Evolutionary conservation across 495 filamentous ascomycete species (phyloP).

Genomic region (Podospora tetraspora): DNA sequence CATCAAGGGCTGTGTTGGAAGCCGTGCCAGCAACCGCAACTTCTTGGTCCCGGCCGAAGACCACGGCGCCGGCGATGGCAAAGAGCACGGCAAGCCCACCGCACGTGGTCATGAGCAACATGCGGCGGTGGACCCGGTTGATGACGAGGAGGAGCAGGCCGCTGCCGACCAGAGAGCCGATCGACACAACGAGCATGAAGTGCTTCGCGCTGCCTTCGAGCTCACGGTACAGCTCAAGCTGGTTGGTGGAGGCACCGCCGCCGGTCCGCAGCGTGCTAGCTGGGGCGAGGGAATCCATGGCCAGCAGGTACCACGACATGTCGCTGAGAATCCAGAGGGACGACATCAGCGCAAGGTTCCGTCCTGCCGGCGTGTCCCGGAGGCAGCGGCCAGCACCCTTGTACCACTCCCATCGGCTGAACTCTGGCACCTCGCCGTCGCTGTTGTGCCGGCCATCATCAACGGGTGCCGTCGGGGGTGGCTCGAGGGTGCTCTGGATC

Average conservation of each 20-base stretch:
- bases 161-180: slow-evolving; percentile 31
- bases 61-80: slow-evolving; percentile 23
- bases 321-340: slow-evolving; percentile 55
- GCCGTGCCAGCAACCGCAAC: not conserved
- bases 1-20: slow-evolving; percentile 7
- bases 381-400: slow-evolving; percentile 29
- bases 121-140: slow-evolving; percentile 28
- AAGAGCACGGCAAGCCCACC: slow-evolving; percentile 27
- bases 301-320: slow-evolving; percentile 58
- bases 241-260: not conserved
- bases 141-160: slow-evolving; percentile 25
- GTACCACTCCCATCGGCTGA: slow-evolving; percentile 54
- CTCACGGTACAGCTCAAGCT: slow-evolving; percentile 14
- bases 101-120: slow-evolving; percentile 26
- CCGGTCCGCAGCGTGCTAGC: slow-evolving; percentile 11
- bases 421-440: slow-evolving; percentile 54
- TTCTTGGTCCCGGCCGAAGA: slow-evolving; percentile 7
- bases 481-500: not conserved
- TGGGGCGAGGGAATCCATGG: slow-evolving; percentile 41
- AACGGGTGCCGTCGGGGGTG: not conserved
- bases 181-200: slow-evolving; percentile 30
- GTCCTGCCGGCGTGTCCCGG: slow-evolving; percentile 3
- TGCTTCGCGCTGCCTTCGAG: slow-evolving; percentile 17
- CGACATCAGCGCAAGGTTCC: slow-evolving; percentile 52
- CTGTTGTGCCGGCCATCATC: not conserved